Evolutionary conservation across 148 eudicot species (phyloP).

Genomic region (Camellia japonica): DNA sequence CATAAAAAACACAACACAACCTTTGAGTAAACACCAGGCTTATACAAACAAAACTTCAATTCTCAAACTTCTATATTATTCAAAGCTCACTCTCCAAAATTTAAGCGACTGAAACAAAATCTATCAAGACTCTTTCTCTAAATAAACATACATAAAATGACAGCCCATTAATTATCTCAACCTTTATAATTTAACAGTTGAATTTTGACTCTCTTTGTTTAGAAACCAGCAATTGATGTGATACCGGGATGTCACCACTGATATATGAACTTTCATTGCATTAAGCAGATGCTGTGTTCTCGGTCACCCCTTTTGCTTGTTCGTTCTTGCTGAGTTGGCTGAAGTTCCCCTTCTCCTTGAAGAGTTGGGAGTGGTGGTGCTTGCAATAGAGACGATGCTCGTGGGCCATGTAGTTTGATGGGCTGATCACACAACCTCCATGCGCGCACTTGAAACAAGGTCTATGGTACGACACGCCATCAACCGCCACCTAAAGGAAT

Average conservation of each 20-base stretch:
- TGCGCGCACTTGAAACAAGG: slow-evolving; percentile 76
- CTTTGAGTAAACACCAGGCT: not conserved
- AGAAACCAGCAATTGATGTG: not conserved
- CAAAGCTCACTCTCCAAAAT: not conserved
- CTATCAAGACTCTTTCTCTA: not conserved
- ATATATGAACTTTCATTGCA: not conserved
- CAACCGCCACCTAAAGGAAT: slow-evolving; percentile 64
- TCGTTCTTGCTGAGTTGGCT: slow-evolving; percentile 58
- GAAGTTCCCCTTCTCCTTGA: slow-evolving; percentile 85
- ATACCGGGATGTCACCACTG: not conserved
- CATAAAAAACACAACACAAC: not conserved
- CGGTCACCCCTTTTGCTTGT: slow-evolving; percentile 28
- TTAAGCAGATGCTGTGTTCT: slow-evolving; percentile 27
- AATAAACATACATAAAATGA: not conserved
- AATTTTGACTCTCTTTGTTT: not conserved
- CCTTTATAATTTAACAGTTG: not conserved
- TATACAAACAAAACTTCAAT: not conserved
- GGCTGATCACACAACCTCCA: slow-evolving; percentile 82
- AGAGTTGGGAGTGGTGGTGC: slow-evolving; percentile 85
- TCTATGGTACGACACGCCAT: slow-evolving; percentile 72
- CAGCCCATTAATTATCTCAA: slow-evolving; percentile 4
- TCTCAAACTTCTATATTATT: not conserved
- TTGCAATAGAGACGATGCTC: slow-evolving; percentile 75
- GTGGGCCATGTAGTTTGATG: slow-evolving; percentile 80
- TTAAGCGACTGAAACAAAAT: not conserved